phyloP scores from a whole-genome alignment of 1,284 basidiomycete species.

The Veloporphyrellus conicus region DNA sequence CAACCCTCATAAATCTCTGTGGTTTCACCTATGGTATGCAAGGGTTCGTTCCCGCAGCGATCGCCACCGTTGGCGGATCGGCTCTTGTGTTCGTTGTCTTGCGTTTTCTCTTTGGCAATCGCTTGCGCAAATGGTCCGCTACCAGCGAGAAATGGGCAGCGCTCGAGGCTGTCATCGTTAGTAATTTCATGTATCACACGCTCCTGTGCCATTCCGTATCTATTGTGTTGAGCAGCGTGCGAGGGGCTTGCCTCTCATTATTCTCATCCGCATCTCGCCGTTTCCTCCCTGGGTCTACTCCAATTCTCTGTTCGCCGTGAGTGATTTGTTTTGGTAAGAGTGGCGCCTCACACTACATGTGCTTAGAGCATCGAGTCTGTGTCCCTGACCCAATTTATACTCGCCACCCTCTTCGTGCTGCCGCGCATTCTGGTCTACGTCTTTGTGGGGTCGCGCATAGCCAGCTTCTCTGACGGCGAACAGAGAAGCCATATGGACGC shows the following conservation, averaged over 20 bases:
- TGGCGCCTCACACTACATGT: conserved; percentile 1
- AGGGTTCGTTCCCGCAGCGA: conserved; percentile 63
- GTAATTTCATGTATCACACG: conserved; percentile 26
- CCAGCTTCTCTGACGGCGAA: conserved; percentile 70
- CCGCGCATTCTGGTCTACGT: conserved; percentile 70
- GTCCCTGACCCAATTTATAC: conserved; percentile 66
- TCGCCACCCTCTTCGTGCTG: conserved; percentile 66
- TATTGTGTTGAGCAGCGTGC: conserved; percentile 42
- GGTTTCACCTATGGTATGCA: conserved; percentile 81
- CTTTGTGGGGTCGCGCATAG: conserved; percentile 75
- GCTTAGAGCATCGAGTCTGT: conserved; percentile 69
- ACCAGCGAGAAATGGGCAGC: conserved; percentile 71
- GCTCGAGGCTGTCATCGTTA: conserved; percentile 70
- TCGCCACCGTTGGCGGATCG: conserved; percentile 64
- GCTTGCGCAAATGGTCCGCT: conserved; percentile 54
- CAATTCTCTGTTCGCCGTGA: conserved; percentile 72
- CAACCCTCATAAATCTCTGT: conserved; percentile 60
- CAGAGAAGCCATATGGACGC: conserved; percentile 72
- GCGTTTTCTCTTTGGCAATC: conserved; percentile 54
- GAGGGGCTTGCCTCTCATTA: conserved; percentile 71
- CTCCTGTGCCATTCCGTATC: conserved; percentile 1
- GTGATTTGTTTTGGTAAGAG: conserved; percentile 25
- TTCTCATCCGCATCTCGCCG: conserved; percentile 76
- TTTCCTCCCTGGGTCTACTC: conserved; percentile 82
- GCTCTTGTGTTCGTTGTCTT: conserved; percentile 60